Conservation (phyloP, 2,329 filamentous ascomycete genomes). For the Cladosporium sp. region DNA sequence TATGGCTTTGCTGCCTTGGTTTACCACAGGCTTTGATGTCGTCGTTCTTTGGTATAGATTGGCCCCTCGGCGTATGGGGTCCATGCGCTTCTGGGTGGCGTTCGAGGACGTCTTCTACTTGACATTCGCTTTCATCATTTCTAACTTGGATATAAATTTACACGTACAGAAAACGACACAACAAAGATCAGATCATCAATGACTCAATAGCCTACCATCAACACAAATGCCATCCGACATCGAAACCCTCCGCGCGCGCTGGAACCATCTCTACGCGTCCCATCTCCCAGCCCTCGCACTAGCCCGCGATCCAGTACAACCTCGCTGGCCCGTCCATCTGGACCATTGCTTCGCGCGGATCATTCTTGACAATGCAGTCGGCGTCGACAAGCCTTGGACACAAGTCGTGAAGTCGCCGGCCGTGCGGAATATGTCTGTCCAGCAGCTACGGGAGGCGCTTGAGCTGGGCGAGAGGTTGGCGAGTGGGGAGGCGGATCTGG, state of each 20-base stretch:
- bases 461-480: constrained; percentile 36
- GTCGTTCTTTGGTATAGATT: too few species aligned
- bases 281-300: constrained; percentile 27
- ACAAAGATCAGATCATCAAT: too few species aligned
- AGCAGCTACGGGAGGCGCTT: constrained; percentile 37
- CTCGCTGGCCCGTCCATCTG: constrained; percentile 39
- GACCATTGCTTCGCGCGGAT: constrained; percentile 46
- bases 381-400: constrained; percentile 39
- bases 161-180: too few species aligned
- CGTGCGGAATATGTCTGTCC: constrained; percentile 39
- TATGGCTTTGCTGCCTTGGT: too few species aligned
- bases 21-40: too few species aligned
- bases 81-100: too few species aligned
- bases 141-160: too few species aligned
- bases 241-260: constrained; percentile 19
- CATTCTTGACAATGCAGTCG: constrained; percentile 40
- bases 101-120: too few species aligned
- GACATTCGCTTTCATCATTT: too few species aligned
- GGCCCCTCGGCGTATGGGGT: too few species aligned
- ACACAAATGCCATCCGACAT: background rate
- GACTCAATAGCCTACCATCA: too few species aligned
- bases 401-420: constrained; percentile 40
- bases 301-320: constrained; percentile 30
- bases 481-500: constrained; percentile 35
- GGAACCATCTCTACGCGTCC: constrained; percentile 27